These are phyloP conservation scores for Manihot esculenta DNA, from an alignment of 441 rosid genomes.

Conservation along the genomic window DNA sequence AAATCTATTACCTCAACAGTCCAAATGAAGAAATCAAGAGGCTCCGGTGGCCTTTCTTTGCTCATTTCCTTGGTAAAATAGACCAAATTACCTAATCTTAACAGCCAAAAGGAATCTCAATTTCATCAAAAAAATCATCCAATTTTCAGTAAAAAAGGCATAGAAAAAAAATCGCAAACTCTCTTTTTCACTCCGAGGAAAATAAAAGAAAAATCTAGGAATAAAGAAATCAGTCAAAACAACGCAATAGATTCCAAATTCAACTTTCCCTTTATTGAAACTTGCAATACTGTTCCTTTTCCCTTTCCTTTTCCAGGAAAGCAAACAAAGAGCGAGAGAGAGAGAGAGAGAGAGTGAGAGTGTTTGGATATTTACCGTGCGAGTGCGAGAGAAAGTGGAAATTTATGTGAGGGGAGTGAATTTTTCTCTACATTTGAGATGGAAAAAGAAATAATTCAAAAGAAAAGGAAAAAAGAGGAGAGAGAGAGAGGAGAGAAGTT, in stretches of 20 bases:
- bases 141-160: neutral
- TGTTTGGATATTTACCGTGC: neutral
- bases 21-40: constrained; percentile 99
- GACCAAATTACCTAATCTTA: constrained; percentile 15
- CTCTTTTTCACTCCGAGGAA: neutral
- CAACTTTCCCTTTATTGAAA: neutral
- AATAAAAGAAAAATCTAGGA: neutral
- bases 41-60: constrained; percentile 86
- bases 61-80: constrained; percentile 51
- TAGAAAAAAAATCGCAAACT: neutral
- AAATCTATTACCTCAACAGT: constrained; percentile 77
- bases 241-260: neutral
- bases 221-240: neutral
- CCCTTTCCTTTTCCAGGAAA: constrained; percentile 25
- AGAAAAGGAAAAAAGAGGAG: neutral
- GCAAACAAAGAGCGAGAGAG: constrained; percentile 23
- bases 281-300: too few species aligned
- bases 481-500: neutral
- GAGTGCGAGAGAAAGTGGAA: constrained; percentile 2
- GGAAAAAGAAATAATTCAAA: neutral
- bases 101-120: neutral
- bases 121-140: neutral
- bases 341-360: constrained; percentile 1
- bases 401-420: neutral
- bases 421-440: neutral